These are phyloP conservation scores for Podila epigama DNA, from an alignment of 192 early-diverging fungal genomes.

Conservation along the genomic window DNA sequence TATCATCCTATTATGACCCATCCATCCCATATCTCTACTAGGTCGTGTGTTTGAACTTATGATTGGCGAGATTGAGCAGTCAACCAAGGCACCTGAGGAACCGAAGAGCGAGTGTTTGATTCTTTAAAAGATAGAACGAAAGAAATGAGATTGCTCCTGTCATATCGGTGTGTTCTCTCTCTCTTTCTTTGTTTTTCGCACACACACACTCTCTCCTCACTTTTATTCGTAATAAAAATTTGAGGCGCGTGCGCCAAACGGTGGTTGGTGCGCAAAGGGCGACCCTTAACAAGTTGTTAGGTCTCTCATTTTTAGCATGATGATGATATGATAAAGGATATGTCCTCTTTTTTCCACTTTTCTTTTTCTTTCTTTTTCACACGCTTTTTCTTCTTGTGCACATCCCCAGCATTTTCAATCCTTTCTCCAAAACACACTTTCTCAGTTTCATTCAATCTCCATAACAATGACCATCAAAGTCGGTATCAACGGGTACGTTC, in stretches of 20 bases:
- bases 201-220: no score
- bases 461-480: constrained; percentile 38
- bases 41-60: constrained; percentile 83
- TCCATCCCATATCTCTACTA: constrained; percentile 5
- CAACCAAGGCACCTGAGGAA: constrained; percentile 63
- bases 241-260: no score
- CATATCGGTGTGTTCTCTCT: no score
- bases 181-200: no score
- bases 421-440: background rate
- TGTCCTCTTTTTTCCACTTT: background rate
- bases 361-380: background rate
- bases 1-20: background rate
- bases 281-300: no score
- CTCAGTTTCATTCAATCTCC: background rate
- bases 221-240: no score
- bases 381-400: background rate
- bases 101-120: constrained; percentile 62
- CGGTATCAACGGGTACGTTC: constrained; percentile 49
- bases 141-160: background rate
- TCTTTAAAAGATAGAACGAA: constrained; percentile 27
- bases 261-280: no score
- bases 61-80: constrained; percentile 85
- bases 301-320: no score
- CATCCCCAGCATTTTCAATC: background rate
- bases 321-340: background rate